Base-by-base conservation (phyloP, 2,329 filamentous ascomycete species). In the Pseudogymnoascus sp. region DNA sequence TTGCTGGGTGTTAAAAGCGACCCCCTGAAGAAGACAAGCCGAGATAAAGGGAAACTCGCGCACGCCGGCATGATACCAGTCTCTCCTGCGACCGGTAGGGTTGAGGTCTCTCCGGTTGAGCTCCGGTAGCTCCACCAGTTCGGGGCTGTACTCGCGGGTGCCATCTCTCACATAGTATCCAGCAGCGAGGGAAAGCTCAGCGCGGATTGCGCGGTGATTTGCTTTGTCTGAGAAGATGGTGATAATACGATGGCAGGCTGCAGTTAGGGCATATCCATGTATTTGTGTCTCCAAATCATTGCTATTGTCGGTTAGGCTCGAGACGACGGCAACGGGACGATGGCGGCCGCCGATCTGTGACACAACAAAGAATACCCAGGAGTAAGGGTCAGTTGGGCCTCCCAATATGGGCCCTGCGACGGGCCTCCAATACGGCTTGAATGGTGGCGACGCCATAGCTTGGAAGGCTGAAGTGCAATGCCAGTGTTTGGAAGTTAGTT, bases 181-280 rank as follows among this genome's bases (percentile, higher is more conserved):
- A 18, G 59, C 60, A 13, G 65, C 64, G 25, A 68, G 65, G 55
- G 58, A 52, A 31, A 67, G 21, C 52, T 58, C 25, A 12, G 42
- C 42, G 42, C 42, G 21, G 42, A 48, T 48, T 4, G 42, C 42
- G 6, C 21, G 42, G 40, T 64, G 67, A 27, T 67, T 68, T 6
- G 59, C 59, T 45, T 64, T 55, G 27, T 67, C 65, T 58, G 65
- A 40, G 42, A 68, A 66, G n/a, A 68, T 63, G 15, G 64, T 68
- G 31, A 64, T 48, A 31, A 68, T 63, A 59, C 62, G 66, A 40
- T 59, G 64, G 52, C 63, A 65, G 39, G 64, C 66, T 35, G 60
- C 64, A 5, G 61, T 60, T 10, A 68, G 64, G 27, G 63, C 63
- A 12, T 60, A 61, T 33, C 65, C 66, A 35, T 64, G 65, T 25